phyloP scores from a whole-genome alignment of 129 eudicot species.

The Helichrysum umbraculigerum region DNA sequence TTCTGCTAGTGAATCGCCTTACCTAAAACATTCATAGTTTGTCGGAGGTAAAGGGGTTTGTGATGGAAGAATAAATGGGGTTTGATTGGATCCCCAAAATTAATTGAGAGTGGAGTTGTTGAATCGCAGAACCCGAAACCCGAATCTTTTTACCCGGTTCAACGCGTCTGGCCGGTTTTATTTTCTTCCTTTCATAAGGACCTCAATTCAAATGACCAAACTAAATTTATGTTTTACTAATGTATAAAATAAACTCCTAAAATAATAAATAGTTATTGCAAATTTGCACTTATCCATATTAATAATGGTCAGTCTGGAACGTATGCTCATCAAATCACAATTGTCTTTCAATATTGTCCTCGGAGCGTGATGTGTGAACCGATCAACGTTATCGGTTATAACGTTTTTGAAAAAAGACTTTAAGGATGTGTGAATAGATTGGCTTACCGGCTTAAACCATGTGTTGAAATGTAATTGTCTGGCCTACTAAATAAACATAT shows the following conservation, averaged over 20 bases:
- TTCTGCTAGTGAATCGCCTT: slow-evolving; percentile 5
- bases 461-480: too few relatives aligned
- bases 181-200: slow-evolving; percentile 8
- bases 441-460: too few relatives aligned
- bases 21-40: slow-evolving; percentile 30
- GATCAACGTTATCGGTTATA: too few relatives aligned
- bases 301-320: too few relatives aligned
- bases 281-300: neutral
- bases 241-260: too few relatives aligned
- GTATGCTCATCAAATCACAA: too few relatives aligned
- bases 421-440: too few relatives aligned
- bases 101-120: slow-evolving; percentile 25
- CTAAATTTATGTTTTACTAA: too few relatives aligned
- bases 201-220: neutral
- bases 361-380: too few relatives aligned
- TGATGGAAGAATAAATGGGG: slow-evolving; percentile 19
- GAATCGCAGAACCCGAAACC: slow-evolving; percentile 18
- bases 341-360: too few relatives aligned
- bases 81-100: slow-evolving; percentile 19
- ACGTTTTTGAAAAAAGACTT: too few relatives aligned
- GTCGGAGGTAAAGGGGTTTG: slow-evolving; percentile 34
- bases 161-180: neutral
- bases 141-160: slow-evolving; percentile 21
- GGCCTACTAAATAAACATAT: neutral
- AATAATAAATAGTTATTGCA: too few relatives aligned